Conservation (phyloP, 2,329 filamentous ascomycete species). For the Trichoderma koningiopsis region DNA sequence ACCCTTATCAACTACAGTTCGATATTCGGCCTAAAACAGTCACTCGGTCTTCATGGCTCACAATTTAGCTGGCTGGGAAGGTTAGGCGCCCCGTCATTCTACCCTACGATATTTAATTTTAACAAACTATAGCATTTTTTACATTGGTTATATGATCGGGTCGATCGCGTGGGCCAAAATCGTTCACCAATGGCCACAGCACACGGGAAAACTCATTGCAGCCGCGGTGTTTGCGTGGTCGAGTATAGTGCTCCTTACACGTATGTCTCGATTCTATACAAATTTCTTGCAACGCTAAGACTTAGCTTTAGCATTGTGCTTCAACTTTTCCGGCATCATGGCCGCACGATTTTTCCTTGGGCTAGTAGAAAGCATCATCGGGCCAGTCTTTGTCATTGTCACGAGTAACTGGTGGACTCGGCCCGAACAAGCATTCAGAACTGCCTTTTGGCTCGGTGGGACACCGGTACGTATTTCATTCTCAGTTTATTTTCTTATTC, state of each 20-base stretch:
- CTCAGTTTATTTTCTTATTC: background rate
- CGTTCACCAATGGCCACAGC: background rate
- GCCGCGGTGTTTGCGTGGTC: background rate
- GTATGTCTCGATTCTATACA: background rate
- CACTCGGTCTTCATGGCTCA: background rate
- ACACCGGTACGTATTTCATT: background rate
- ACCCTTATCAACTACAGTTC: conserved; percentile 7
- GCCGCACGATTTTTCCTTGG: background rate
- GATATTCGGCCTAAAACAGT: background rate
- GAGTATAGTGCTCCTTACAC: background rate
- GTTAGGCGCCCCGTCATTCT: background rate
- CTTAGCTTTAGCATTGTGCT: background rate
- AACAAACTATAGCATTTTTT: background rate
- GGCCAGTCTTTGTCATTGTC: conserved; percentile 5
- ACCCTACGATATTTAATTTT: background rate
- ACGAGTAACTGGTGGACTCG: conserved; percentile 9
- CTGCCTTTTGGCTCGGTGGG: background rate
- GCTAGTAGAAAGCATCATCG: background rate
- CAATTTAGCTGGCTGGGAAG: background rate
- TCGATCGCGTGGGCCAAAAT: background rate
- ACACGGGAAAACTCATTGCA: background rate
- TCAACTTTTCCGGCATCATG: background rate
- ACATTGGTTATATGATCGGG: background rate
- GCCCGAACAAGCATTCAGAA: background rate
- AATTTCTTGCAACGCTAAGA: background rate